Percentiles rank a stretch among this genome's conserved stretches.
Evolutionary conservation across 1,284 basidiomycete species (phyloP).

Genomic region (Ganoderma leucocontextum): DNA sequence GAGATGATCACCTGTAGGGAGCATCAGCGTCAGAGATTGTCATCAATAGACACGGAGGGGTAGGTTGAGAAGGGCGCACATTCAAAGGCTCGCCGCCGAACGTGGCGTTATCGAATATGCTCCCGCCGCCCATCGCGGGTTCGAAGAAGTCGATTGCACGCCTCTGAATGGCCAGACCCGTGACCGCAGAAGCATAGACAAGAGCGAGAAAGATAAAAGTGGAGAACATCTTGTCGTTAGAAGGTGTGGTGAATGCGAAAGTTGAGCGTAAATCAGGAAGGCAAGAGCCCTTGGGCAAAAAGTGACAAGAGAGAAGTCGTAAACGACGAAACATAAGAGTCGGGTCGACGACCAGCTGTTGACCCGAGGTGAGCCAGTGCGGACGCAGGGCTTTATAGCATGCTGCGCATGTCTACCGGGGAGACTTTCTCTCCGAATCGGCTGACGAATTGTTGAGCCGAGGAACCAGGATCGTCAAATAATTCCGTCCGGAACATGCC

Average conservation of each 20-base stretch:
- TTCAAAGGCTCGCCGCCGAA: slow-evolving; percentile 52
- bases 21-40: not conserved
- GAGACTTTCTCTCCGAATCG: not conserved
- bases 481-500: not conserved
- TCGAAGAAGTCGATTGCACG: slow-evolving; percentile 29
- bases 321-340: not conserved
- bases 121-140: slow-evolving; percentile 40
- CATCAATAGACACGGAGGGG: not conserved
- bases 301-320: not conserved
- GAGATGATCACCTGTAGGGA: slow-evolving; percentile 58
- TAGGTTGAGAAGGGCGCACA: slow-evolving; percentile 32
- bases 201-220: slow-evolving; percentile 1
- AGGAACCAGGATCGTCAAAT: not conserved
- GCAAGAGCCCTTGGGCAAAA: not conserved
- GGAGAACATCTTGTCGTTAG: slow-evolving; percentile 10
- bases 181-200: slow-evolving; percentile 18
- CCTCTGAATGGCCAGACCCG: slow-evolving; percentile 21
- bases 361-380: not conserved
- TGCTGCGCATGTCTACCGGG: no score
- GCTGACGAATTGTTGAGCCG: not conserved
- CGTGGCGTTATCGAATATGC: slow-evolving; percentile 43
- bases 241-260: not conserved
- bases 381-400: not conserved
- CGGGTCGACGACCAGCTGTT: slow-evolving; percentile 24
- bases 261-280: not conserved